A percentile compares a stretch with the other conserved stretches of the same genome.
Evolutionary conservation across 2,329 filamentous ascomycete species (phyloP).

Genomic region (Colletotrichum viniferum): DNA sequence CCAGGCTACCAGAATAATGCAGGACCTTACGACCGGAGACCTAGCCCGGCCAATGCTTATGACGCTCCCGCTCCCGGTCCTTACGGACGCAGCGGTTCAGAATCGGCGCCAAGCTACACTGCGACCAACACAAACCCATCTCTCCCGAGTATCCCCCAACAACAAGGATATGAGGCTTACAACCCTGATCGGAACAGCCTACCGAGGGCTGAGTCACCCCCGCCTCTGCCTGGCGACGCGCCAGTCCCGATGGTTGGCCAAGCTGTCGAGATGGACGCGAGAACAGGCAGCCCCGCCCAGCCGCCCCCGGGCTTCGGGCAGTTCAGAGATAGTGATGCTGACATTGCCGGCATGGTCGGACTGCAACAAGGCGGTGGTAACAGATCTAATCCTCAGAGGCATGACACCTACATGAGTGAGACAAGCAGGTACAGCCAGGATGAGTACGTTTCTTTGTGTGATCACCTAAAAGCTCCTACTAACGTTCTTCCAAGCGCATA

Average conservation of each 20-base stretch:
- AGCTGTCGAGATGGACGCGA: slow-evolving; percentile 81
- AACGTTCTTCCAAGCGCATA: slow-evolving; percentile 51
- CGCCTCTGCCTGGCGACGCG: slow-evolving; percentile 58
- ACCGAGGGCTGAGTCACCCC: slow-evolving; percentile 67
- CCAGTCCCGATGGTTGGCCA: slow-evolving; percentile 57
- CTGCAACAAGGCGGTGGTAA: slow-evolving; percentile 61
- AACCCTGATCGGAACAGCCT: slow-evolving; percentile 47
- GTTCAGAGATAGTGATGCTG: slow-evolving; percentile 68
- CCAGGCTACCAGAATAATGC: slow-evolving; percentile 44
- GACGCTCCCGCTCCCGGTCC: slow-evolving; percentile 26
- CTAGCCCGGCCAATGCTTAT: slow-evolving; percentile 42
- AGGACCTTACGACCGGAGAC: slow-evolving; percentile 41
- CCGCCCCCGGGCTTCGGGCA: slow-evolving; percentile 47
- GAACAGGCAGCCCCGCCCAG: slow-evolving; percentile 56
- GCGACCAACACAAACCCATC: slow-evolving; percentile 40
- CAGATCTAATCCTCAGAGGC: slow-evolving; percentile 35
- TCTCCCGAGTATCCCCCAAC: slow-evolving; percentile 35
- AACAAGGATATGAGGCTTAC: slow-evolving; percentile 45
- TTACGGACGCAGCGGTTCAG: slow-evolving; percentile 38
- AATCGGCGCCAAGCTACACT: slow-evolving; percentile 40
- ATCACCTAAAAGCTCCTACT: slow-evolving; percentile 25
- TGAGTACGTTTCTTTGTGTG: slow-evolving; percentile 61
- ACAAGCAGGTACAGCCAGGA: slow-evolving; percentile 75
- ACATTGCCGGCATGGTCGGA: slow-evolving; percentile 76
- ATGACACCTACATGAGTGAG: slow-evolving; percentile 64